Conservation (phyloP, 2,329 filamentous ascomycete species). For the Fusarium albosuccineum region DNA sequence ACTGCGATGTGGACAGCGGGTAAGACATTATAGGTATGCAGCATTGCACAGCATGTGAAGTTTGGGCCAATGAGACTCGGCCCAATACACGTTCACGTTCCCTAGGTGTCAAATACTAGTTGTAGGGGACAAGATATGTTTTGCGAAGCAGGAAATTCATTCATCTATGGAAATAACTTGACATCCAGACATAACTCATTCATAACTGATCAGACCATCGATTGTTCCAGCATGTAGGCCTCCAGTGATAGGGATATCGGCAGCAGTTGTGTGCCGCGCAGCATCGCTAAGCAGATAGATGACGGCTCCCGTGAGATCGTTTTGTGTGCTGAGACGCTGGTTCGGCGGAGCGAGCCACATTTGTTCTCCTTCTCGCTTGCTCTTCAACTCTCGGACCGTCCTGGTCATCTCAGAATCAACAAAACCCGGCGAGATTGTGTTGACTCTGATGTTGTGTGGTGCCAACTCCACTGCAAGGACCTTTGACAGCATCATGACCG, state of each 20-base stretch:
- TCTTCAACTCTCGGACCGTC: constrained; percentile 49
- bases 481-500: constrained; percentile 55
- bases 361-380: constrained; percentile 51
- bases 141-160: no score
- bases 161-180: no score
- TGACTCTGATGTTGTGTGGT: constrained; percentile 52
- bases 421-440: constrained; percentile 55
- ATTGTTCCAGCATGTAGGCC: constrained; percentile 57
- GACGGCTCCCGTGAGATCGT: constrained; percentile 58
- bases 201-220: constrained; percentile 53
- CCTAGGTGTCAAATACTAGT: no score
- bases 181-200: constrained; percentile 9
- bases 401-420: constrained; percentile 54
- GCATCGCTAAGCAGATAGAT: constrained; percentile 60
- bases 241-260: constrained; percentile 60
- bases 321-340: constrained; percentile 55
- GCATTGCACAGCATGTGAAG: no score
- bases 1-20: no score
- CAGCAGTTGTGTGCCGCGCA: constrained; percentile 56
- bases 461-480: constrained; percentile 55
- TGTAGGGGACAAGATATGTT: no score
- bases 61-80: no score
- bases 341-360: constrained; percentile 56
- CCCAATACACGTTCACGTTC: no score
- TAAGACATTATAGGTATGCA: no score